Percentiles rank a stretch among this genome's conserved stretches.
Evolutionary conservation across 495 filamentous ascomycete genomes (phyloP).

Genomic region (Podospora bellae-mahoneyi): DNA sequence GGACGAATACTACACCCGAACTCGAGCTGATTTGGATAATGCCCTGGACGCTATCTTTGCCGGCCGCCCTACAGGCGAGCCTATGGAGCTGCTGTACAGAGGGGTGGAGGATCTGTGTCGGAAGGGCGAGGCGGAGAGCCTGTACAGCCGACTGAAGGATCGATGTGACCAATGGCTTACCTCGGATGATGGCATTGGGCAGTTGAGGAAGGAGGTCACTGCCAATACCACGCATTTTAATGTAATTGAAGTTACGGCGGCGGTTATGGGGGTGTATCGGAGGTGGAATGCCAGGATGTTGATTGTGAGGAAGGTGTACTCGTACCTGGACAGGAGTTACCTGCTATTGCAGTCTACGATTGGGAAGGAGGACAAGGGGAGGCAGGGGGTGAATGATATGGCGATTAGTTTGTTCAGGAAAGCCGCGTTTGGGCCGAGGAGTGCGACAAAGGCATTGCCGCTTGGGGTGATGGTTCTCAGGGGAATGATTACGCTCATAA

Average conservation of each 20-base stretch:
- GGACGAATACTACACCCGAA: slow-evolving; percentile 65
- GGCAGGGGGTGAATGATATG: slow-evolving; percentile 54
- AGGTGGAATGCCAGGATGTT: slow-evolving; percentile 77
- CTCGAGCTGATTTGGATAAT: slow-evolving; percentile 65
- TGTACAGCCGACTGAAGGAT: slow-evolving; percentile 59
- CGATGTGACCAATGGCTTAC: slow-evolving; percentile 62
- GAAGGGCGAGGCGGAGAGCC: slow-evolving; percentile 60
- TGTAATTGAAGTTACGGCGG: slow-evolving; percentile 59
- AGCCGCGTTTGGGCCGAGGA: slow-evolving; percentile 50
- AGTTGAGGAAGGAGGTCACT: slow-evolving; percentile 36
- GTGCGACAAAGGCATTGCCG: slow-evolving; percentile 28
- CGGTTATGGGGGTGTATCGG: slow-evolving; percentile 67
- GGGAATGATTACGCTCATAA: slow-evolving; percentile 73
- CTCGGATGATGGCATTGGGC: slow-evolving; percentile 49
- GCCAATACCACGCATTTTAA: slow-evolving; percentile 26
- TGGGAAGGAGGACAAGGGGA: slow-evolving; percentile 38
- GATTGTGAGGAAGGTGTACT: slow-evolving; percentile 79
- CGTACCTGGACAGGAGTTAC: slow-evolving; percentile 86
- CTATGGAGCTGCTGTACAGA: slow-evolving; percentile 82
- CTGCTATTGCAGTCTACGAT: slow-evolving; percentile 48
- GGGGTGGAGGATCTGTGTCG: slow-evolving; percentile 88
- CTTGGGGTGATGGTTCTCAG: slow-evolving; percentile 56
- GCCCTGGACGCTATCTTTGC: slow-evolving; percentile 72
- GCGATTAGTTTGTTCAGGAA: slow-evolving; percentile 55
- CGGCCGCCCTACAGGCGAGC: slow-evolving; percentile 56